Base-by-base conservation (phyloP, 169 alveolate genomes). In the Perkinsus marinus region DNA sequence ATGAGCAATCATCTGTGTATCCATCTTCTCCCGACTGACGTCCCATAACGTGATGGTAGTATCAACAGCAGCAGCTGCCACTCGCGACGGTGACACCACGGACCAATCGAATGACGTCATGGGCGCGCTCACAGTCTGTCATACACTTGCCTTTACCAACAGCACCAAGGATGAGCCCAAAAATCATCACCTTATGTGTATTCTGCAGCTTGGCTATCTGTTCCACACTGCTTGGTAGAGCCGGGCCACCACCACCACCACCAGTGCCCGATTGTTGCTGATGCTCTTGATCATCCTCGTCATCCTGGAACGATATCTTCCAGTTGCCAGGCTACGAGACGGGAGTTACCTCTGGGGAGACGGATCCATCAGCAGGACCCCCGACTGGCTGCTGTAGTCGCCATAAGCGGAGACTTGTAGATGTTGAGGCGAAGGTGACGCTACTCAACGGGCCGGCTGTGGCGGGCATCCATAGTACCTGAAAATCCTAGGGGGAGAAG, bases 41-140 rank as follows among this genome's bases (percentile, higher is more conserved):
- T 97, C 98, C 98, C 98, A 97, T 22, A 97, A 96, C 0, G 99
- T 96, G 93, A 98, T 96, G 10, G 99, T 97, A 0, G 98, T 96
- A 93, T 97, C 99, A n/a, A 97, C 94, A 0, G 93, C 79, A 2
- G 79, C 79, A 5, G 79, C 79, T 2, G 79, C 79, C 22, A 57
- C 79, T 38, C 95, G 92, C 43, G 94, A 94, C 79, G 92, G 94
- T 39, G 95, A 94, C 91, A 93, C 94, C 10, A 92, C 68, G 89
- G 95, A 96, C 98, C 98, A 97, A 92, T 97, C 98, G 92, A 97
- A 97, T 10, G 97, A 95, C 5, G 98, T 97, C 89, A 97, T 91
- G 22, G 98, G 97, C 6, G 97, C 97, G 34, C 79, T 57, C 34
- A 57, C 79, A 26, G 79, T 16, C 79, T 57, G 22, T 13, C 34